Base-by-base conservation (phyloP, 1,139 yeast species). In the Candida sp. region DNA sequence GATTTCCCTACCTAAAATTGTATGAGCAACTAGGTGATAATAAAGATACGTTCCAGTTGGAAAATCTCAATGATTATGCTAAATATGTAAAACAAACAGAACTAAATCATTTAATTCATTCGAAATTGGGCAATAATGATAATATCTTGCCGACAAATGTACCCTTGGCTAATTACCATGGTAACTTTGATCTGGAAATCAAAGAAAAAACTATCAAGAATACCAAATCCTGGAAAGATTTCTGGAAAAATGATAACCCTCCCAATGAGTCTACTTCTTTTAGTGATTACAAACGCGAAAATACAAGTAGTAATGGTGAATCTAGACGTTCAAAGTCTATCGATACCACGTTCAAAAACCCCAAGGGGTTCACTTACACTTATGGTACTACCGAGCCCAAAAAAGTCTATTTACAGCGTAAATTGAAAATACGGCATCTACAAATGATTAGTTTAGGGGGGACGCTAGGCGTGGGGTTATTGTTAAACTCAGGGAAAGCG, bases 391-490 rank as follows among this genome's bases (percentile, higher is more conserved):
- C 52, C 5, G 49, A 49, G 49, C 38, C 49, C 7, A 52, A 46
- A 33, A 52, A 49, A 33, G 44, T 39, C 36, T 55, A 49, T 36
- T 55, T 70, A 35, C 74, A 82, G 49, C 69, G 95, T 45, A 79
- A 79, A 48, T 67, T 87, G 30, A 77, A 77, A 47, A 80, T 84
- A 8, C 68, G 95, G 27, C 95, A 88, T 59, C 66, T 87, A 21
- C 90, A 86, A 57, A 84, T 87, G 82, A 83, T 88, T 40, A 87
- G 95, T 0, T 70, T 89, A 36, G 93, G 95, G 2, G 95, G 93
- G 1, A 85, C 93, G 0, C 65, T 87, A 4, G 96, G 96, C 1
- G 91, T 87, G n/a, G 95, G 96, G 0, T 63, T 87, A 15, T 75
- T 87, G 50, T 66, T 87, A 36, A 84, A 86, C 41, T 76, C 87